phyloP scores from a whole-genome alignment of 257 asterid species.

The Paulownia fortunei region DNA sequence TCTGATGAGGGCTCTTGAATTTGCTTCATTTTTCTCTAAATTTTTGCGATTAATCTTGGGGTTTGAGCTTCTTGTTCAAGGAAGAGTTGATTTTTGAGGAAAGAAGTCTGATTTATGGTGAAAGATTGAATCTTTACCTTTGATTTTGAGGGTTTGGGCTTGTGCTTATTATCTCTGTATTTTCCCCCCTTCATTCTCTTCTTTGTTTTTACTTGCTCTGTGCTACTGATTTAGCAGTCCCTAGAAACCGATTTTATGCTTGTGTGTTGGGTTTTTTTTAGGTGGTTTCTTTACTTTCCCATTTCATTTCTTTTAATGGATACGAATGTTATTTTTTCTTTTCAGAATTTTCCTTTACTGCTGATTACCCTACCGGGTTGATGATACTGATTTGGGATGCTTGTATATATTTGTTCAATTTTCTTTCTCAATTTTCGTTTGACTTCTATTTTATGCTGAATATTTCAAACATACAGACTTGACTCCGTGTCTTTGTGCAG shows the following conservation, averaged over 20 bases:
- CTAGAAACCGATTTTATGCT: constrained; percentile 33
- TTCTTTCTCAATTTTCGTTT: not conserved
- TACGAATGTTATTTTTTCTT: not conserved
- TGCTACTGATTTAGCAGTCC: constrained; percentile 39
- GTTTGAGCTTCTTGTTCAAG: constrained; percentile 28
- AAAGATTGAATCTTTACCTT: constrained; percentile 37
- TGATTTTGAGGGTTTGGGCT: constrained; percentile 29
- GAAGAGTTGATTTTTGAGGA: constrained; percentile 1
- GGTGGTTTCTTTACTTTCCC: constrained; percentile 36
- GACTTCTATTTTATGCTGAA: not conserved
- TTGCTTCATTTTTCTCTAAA: not conserved
- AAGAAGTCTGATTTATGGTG: constrained; percentile 15
- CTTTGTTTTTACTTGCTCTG: constrained; percentile 33
- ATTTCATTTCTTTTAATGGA: constrained; percentile 35
- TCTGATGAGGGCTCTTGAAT: not conserved
- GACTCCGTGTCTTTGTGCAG: constrained; percentile 41
- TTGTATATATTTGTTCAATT: constrained; percentile 12
- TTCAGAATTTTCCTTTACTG: constrained; percentile 6
- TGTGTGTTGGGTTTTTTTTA: constrained; percentile 41
- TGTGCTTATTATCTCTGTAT: constrained; percentile 8
- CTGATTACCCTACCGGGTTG: constrained; percentile 8
- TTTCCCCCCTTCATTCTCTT: constrained; percentile 4
- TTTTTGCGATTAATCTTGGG: constrained; percentile 13
- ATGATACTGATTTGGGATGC: constrained; percentile 13
- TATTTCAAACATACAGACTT: not conserved